phyloP scores from a whole-genome alignment of 2,329 filamentous ascomycete species.

The Clonostachys rhizophaga region DNA sequence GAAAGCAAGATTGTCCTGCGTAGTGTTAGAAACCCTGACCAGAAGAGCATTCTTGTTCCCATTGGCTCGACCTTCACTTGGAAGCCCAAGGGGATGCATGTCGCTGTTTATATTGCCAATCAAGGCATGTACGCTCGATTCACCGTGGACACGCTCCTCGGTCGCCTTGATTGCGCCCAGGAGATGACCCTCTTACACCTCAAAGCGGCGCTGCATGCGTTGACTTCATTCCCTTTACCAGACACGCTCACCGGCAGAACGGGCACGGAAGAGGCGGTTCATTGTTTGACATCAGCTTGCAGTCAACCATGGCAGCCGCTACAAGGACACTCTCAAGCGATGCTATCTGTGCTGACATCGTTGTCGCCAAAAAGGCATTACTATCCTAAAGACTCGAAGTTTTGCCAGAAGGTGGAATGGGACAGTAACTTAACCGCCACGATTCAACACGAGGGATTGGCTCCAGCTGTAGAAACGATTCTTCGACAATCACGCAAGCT shows the following conservation, averaged over 20 bases:
- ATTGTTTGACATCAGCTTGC: slow-evolving; percentile 39
- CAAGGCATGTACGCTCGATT: slow-evolving; percentile 40
- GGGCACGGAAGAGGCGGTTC: slow-evolving; percentile 55
- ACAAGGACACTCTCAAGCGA: background rate
- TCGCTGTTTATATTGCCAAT: background rate
- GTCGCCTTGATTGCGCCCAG: slow-evolving; percentile 49
- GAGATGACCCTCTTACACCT: slow-evolving; percentile 50
- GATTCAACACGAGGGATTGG: slow-evolving; percentile 30
- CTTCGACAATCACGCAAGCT: slow-evolving; percentile 20
- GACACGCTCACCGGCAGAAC: slow-evolving; percentile 55
- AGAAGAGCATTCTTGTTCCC: slow-evolving; percentile 50
- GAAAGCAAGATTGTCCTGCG: background rate
- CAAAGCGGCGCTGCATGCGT: slow-evolving; percentile 55
- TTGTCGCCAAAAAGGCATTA: slow-evolving; percentile 23
- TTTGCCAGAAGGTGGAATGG: slow-evolving; percentile 29
- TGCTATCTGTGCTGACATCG: slow-evolving; percentile 2
- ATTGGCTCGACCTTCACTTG: slow-evolving; percentile 24
- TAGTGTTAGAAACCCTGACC: slow-evolving; percentile 26
- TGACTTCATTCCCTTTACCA: slow-evolving; percentile 51
- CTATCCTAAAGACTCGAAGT: slow-evolving; percentile 25
- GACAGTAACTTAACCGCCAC: slow-evolving; percentile 16
- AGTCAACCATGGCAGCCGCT: slow-evolving; percentile 44
- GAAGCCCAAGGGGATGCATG: slow-evolving; percentile 15
- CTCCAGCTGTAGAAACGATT: slow-evolving; percentile 18
- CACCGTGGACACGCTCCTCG: slow-evolving; percentile 46